Evolutionary conservation across 2,329 filamentous ascomycete genomes (phyloP), one percentile per base, ranked within the genome.

Genomic region (Bisporella sp.): DNA sequence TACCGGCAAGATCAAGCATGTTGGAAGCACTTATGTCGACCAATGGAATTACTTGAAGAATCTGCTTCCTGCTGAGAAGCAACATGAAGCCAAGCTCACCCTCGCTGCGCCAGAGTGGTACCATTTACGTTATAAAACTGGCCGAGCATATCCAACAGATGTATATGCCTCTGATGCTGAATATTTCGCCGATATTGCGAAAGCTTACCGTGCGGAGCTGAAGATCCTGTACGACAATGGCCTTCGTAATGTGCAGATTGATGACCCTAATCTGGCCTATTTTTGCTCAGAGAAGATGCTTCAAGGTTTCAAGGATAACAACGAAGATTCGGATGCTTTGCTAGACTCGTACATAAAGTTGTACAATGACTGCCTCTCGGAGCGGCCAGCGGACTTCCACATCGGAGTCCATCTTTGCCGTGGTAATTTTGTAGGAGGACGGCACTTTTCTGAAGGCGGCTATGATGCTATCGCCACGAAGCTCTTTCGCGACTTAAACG

Each of bases 351-450:
- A 91, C 69, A 85, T 91, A 65, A 73, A 77, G 54, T 79, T 88
- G 57, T 90, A 90, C 74, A 90, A 90, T 65, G 82, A 86, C 66
- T 81, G 76, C 61, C 74, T 88, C 62, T 71, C 73, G 60, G 77
- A 78, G 59, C 70, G 80, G 0, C 84, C 85, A 0, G 65, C 73
- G 2, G 85, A 90, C 63, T 78, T 90, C 73, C 85, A 89, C 67
- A 76, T 87, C 3, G 87, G 87, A 43, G 82, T 91, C 12, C 87
- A 91, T 64, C 73, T 90, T 47, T 90, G 87, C 74, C 77, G 77
- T 6, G 77, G 77, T 45, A 86, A 85, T 70, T 85, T 85, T 65
- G 80, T 83, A 55, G 78, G 79, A 49, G 79, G 78, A 21, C 75
- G 81, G 31, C 79, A 84, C 68, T 85, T 86, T 59, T 78, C 79